Conservation (phyloP, 2,329 filamentous ascomycete genomes). For the Dactylellina cionopaga region DNA sequence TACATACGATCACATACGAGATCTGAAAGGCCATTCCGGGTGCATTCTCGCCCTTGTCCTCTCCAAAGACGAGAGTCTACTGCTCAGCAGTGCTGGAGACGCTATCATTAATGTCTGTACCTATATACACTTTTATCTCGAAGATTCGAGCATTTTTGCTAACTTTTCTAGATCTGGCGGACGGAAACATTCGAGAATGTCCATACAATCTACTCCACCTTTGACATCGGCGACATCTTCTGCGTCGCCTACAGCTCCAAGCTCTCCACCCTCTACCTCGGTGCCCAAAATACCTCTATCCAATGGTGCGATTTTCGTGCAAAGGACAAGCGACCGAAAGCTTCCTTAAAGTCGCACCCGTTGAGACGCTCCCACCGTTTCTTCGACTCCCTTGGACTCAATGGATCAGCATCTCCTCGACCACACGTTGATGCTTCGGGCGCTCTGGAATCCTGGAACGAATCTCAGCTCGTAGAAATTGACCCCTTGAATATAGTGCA, state of each 20-base stretch:
- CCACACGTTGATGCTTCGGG: slow-evolving; percentile 67
- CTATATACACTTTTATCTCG: background rate
- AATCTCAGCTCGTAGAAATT: slow-evolving; percentile 79
- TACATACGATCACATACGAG: slow-evolving; percentile 81
- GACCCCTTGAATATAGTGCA: slow-evolving; percentile 81
- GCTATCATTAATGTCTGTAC: slow-evolving; percentile 80
- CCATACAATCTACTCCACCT: slow-evolving; percentile 90
- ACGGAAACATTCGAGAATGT: slow-evolving; percentile 78
- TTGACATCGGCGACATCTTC: slow-evolving; percentile 95
- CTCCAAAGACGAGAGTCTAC: slow-evolving; percentile 75
- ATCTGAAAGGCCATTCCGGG: slow-evolving; percentile 87
- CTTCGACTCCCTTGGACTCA: slow-evolving; percentile 89
- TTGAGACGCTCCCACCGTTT: slow-evolving; percentile 84
- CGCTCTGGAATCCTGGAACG: slow-evolving; percentile 64
- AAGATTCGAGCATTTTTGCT: background rate
- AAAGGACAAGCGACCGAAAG: slow-evolving; percentile 68
- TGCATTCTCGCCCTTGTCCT: slow-evolving; percentile 88
- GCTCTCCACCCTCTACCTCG: slow-evolving; percentile 85
- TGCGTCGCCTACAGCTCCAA: slow-evolving; percentile 87
- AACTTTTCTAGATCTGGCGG: slow-evolving; percentile 74
- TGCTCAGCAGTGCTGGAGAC: slow-evolving; percentile 94
- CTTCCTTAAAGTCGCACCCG: slow-evolving; percentile 75
- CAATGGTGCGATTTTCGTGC: slow-evolving; percentile 87
- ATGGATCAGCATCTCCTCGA: slow-evolving; percentile 79
- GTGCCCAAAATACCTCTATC: slow-evolving; percentile 92